Percentiles rank a stretch among this genome's conserved stretches.
phyloP scores from a whole-genome alignment of 73 alveolate genomes.

The Paramecium caudatum region DNA sequence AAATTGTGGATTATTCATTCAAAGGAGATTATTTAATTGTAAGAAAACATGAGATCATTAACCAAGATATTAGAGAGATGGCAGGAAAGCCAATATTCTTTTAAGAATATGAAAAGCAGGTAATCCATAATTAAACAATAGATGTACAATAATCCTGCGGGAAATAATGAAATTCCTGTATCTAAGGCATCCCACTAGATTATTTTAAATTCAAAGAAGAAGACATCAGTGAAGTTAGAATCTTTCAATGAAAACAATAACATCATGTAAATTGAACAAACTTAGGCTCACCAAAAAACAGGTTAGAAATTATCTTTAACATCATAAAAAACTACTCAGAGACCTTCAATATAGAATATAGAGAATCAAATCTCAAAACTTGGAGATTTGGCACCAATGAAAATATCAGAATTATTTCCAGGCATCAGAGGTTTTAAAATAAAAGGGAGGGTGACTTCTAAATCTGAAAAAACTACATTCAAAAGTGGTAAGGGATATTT shows the following conservation, averaged over 20 bases:
- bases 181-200: background rate
- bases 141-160: background rate
- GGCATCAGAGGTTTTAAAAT: slow-evolving; percentile 17
- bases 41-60: background rate
- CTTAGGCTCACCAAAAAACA: too few species aligned
- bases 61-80: background rate
- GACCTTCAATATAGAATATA: background rate
- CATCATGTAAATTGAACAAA: too few species aligned
- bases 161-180: background rate
- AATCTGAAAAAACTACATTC: background rate
- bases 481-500: slow-evolving; percentile 12
- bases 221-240: background rate
- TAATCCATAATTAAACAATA: background rate
- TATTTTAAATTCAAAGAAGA: background rate
- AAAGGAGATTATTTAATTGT: background rate
- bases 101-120: background rate
- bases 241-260: too few species aligned
- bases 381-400: background rate
- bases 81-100: background rate
- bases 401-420: slow-evolving; percentile 17
- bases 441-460: background rate
- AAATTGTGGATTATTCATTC: background rate
- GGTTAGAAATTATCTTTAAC: background rate
- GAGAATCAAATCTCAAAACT: background rate
- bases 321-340: background rate